A percentile compares a stretch with the other conserved stretches of the same genome.
phyloP scores from a whole-genome alignment of 495 filamentous ascomycete species.

The Echria macrotheca region DNA sequence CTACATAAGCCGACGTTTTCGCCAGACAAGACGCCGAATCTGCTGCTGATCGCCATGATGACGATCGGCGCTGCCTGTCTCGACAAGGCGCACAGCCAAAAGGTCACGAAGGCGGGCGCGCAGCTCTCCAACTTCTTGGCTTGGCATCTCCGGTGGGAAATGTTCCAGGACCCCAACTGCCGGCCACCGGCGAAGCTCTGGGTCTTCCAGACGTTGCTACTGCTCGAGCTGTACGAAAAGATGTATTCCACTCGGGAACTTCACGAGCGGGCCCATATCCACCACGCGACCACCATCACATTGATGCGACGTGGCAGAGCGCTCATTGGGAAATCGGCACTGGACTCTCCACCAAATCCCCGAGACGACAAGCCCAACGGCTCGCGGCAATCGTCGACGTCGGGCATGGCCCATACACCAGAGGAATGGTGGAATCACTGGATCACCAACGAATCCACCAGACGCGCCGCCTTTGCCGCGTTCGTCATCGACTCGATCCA shows the following conservation, averaged over 20 bases:
- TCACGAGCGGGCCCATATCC: conserved; percentile 94
- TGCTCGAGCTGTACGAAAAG: conserved; percentile 94
- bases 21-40: conserved; percentile 74
- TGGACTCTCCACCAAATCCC: conserved; percentile 81
- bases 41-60: conserved; percentile 90
- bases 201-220: conserved; percentile 87
- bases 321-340: conserved; percentile 79
- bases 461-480: conserved; percentile 86
- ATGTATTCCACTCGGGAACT: conserved; percentile 87
- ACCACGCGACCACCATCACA: conserved; percentile 92
- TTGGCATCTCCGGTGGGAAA: conserved; percentile 87
- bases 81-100: conserved; percentile 70
- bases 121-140: conserved; percentile 81
- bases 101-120: conserved; percentile 65
- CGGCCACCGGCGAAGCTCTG: conserved; percentile 95
- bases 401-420: conserved; percentile 53
- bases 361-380: conserved; percentile 59
- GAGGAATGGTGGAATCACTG: conserved; percentile 96
- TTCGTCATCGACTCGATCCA: conserved; percentile 96
- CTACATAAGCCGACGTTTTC: conserved; percentile 91
- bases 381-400: conserved; percentile 56
- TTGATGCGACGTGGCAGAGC: conserved; percentile 92
- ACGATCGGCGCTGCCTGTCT: conserved; percentile 87
- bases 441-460: conserved; percentile 90
- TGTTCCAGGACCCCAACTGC: conserved; percentile 87